These are phyloP conservation scores for Diaporthe sp. DNA, from an alignment of 2,329 filamentous ascomycete species.

Conservation along the genomic window DNA sequence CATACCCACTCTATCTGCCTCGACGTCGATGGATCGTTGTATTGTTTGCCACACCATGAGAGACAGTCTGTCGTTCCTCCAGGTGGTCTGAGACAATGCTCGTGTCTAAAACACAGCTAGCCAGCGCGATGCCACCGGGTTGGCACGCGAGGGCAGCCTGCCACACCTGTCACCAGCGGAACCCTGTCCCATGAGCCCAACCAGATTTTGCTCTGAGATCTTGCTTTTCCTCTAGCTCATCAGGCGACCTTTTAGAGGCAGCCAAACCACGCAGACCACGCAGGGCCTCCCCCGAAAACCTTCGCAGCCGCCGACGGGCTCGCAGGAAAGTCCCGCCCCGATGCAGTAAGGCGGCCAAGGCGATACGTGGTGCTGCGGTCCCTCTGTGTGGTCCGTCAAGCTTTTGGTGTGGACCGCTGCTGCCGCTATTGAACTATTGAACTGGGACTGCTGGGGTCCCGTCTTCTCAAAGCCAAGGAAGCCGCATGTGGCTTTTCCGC, in stretches of 20 bases:
- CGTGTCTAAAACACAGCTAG: background rate
- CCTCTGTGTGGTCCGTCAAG: background rate
- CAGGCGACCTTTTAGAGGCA: slow-evolving; percentile 9
- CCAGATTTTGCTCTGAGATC: background rate
- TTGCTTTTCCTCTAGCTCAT: background rate
- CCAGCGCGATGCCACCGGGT: background rate
- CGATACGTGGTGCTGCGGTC: slow-evolving; percentile 5
- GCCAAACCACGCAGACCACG: background rate
- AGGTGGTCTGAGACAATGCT: background rate
- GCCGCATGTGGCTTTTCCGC: slow-evolving; percentile 20
- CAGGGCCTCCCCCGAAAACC: slow-evolving; percentile 12
- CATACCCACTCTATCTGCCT: background rate
- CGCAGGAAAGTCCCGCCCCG: background rate
- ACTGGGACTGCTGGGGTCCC: background rate
- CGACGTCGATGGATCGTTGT: background rate
- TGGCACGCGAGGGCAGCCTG: background rate
- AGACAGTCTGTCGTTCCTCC: background rate
- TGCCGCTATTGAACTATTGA: slow-evolving; percentile 5
- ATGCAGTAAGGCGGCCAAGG: slow-evolving; percentile 4
- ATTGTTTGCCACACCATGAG: background rate
- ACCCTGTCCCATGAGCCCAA: background rate
- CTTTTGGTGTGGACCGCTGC: slow-evolving; percentile 14
- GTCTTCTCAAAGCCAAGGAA: slow-evolving; percentile 15
- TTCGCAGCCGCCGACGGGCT: background rate
- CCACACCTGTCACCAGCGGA: slow-evolving; percentile 10